Base-by-base conservation (phyloP, 495 filamentous ascomycete genomes). In the Xylaria sp. region DNA sequence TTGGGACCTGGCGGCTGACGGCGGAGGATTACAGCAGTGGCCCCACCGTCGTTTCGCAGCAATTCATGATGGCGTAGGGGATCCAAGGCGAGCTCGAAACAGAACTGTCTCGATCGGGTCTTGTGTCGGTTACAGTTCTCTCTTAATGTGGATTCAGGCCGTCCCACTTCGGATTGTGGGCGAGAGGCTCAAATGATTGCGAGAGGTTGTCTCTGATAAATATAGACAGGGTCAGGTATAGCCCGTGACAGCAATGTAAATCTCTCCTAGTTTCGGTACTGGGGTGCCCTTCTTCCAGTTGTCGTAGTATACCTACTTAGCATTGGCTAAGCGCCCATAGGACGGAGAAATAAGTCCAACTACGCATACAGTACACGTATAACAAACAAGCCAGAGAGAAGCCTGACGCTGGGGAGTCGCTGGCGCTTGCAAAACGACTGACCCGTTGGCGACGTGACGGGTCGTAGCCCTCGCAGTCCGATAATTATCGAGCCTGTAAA, bases 151-250 rank as follows among this genome's bases (percentile, higher is more conserved):
- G 61, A 26, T 43, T 29, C 41, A 19, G 17, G 26, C 19, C 17
- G 43, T 50, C 31, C 62, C 62, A 66, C 63, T 55, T 66, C 41
- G 50, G 52, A 68, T n/a, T 48, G 72, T 71, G 73, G 70, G 52
- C 62, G 52, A 67, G 69, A 64, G 63, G 68, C 46, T 44, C 71
- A 57, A 72, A 72, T 71, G 74, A 76, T 4, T 53, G 48, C 48
- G 64, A 67, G 64, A 55, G 31, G 64, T n/a, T 55, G 48, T 66
- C 33, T 5, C 48, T 40, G 48, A n/a, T 55, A n/a, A 41, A 24
- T 67, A 67, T 67, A 31, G 64, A 43, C 64, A 67, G 19, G 64
- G 64, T 53, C 41, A 26, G 64, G 14, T 43, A 53, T 67, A 67
- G n/a, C 55, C 17, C 0, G 61, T n/a, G 2, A 48, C 19, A 43